These are phyloP conservation scores for Globisporangium cederbergense DNA, from an alignment of 352 stramenopile species.

Conservation along the genomic window DNA sequence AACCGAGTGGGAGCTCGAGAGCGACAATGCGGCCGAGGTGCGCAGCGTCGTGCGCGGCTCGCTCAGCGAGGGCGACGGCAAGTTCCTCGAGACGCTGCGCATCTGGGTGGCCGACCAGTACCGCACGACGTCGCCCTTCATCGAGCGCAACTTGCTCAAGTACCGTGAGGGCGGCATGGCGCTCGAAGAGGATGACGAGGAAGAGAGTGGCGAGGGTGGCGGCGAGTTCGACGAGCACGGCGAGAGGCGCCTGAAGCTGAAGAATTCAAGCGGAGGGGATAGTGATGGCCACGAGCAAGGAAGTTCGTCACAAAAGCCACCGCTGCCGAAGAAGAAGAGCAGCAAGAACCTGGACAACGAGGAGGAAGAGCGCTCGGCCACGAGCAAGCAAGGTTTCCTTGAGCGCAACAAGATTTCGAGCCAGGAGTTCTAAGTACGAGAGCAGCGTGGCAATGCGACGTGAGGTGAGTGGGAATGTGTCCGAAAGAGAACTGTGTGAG, in stretches of 20 bases:
- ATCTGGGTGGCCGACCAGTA: conserved; percentile 87
- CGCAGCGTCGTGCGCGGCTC: conserved; percentile 53
- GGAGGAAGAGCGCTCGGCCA: conserved; percentile 20
- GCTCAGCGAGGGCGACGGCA: conserved; percentile 58
- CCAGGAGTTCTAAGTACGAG: conserved; percentile 41
- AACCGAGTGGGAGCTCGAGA: conserved; percentile 83
- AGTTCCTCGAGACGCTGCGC: conserved; percentile 75
- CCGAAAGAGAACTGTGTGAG: neutral
- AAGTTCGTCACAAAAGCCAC: conserved; percentile 10
- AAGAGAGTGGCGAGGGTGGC: conserved; percentile 14
- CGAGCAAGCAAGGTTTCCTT: conserved; percentile 45
- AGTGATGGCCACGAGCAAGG: conserved; percentile 15
- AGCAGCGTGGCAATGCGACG: too few relatives aligned
- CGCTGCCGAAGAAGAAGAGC: conserved; percentile 20
- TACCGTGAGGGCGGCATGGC: conserved; percentile 66
- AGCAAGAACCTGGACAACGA: conserved; percentile 14
- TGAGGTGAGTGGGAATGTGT: neutral
- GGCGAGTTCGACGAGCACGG: conserved; percentile 11
- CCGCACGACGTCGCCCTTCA: conserved; percentile 81
- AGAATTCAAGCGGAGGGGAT: neutral
- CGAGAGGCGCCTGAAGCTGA: conserved; percentile 11
- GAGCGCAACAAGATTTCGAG: conserved; percentile 54
- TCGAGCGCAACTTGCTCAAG: conserved; percentile 80
- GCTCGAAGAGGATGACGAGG: conserved; percentile 40
- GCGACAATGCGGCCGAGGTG: conserved; percentile 64